Base-by-base conservation (phyloP, 352 stramenopile genomes). In the Aphanomyces stellatus region DNA sequence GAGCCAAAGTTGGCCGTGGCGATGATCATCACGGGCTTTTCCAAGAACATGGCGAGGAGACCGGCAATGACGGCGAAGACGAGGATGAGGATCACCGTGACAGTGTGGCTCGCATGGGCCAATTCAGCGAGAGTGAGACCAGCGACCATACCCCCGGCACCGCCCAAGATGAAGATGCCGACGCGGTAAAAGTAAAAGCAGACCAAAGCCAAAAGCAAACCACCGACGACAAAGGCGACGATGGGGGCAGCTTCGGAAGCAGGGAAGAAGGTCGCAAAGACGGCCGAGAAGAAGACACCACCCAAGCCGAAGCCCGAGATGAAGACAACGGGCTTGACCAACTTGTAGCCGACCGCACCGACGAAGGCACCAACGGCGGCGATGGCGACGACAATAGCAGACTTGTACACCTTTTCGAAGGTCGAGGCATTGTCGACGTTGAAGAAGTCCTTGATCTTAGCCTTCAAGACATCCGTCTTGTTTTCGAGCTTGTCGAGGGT, bases 241-340 rank as follows among this genome's bases (percentile, higher is more conserved):
- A 46, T 46, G 13, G 56, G 7, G 19, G 41, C 56, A 22, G 56
- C 56, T n/a, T 49, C n/a, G 6, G n/a, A 19, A n/a, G 19, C 31
- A 64, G 35, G n/a, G 27, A 51, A 17, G 3, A 64, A 53, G 10
- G 37, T 30, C 15, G 56, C 25, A 11, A 78, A 70, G 25, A 90
- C 68, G 1, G 76, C 73, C 1, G 78, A 73, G 2, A 83, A 73
- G 34, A 87, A 79, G 53, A 93, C 72, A 7, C 81, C 81, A 19
- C 81, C 82, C 2, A 85, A 55, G 28, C 87, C 75, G 51, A 93
- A 93, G 35, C 76, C 82, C 62, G 75, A 89, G 59, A 79, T 76
- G 48, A 91, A 82, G 24, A 87, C 79, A 0, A 78, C 82, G 3
- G 75, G 77, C 8, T 80, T 82, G 61, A 87, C 77, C 19, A 86